Conservation (phyloP, 2,329 filamentous ascomycete genomes). For the Pseudocercospora cruenta region DNA sequence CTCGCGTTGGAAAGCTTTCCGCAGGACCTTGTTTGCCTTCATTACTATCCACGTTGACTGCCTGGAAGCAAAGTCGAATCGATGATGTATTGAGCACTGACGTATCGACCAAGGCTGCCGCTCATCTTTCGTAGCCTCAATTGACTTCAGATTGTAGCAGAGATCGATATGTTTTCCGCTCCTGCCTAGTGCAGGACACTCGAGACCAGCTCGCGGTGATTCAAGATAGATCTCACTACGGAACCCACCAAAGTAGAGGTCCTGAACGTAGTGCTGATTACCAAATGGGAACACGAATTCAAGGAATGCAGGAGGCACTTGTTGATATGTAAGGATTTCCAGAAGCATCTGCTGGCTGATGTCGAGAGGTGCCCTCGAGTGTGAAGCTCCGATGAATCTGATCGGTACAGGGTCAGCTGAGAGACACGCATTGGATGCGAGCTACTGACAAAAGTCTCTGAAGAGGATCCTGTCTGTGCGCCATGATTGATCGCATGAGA, state of each 20-base stretch:
- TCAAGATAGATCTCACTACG: constrained; percentile 35
- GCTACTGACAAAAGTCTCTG: constrained; percentile 1
- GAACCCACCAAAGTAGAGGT: constrained; percentile 46
- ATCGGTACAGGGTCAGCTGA: not conserved
- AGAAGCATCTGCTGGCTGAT: constrained; percentile 19
- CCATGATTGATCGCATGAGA: not conserved
- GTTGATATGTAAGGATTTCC: constrained; percentile 36
- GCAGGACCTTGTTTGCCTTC: constrained; percentile 44
- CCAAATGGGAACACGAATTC: constrained; percentile 48
- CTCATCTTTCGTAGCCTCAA: constrained; percentile 13
- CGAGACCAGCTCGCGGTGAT: constrained; percentile 9
- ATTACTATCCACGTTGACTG: constrained; percentile 41
- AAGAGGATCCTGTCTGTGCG: not conserved
- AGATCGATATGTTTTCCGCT: constrained; percentile 44
- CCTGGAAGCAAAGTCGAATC: constrained; percentile 40
- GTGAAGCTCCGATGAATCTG: constrained; percentile 2
- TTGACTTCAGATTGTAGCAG: constrained; percentile 48
- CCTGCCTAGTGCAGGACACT: constrained; percentile 38
- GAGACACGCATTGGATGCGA: not conserved
- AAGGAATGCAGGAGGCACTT: constrained; percentile 42
- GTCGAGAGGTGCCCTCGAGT: not conserved
- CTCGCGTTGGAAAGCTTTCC: constrained; percentile 33
- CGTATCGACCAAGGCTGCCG: constrained; percentile 43
- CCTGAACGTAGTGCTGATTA: constrained; percentile 35
- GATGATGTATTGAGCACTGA: constrained; percentile 44